Evolutionary conservation across 371 early-diverging fungal species (phyloP), one percentile per base, ranked within the genome.

Genomic region (Mucor lusitanicus): DNA sequence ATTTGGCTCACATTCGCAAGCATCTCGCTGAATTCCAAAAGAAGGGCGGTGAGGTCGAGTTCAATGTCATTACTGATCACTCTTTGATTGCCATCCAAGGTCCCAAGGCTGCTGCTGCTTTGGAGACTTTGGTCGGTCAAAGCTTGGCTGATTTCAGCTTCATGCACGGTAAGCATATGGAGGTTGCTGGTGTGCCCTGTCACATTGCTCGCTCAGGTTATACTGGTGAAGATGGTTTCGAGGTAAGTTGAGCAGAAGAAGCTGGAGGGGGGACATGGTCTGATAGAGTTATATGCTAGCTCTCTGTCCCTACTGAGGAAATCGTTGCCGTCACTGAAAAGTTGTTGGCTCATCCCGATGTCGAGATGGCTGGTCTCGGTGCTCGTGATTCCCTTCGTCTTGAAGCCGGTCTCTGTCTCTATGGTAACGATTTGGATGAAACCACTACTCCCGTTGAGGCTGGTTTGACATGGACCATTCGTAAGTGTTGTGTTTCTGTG

Each of bases 191-290:
- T 60, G 84, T 94, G 25, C 87, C 87, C 12, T 92, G 91, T 73
- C 96, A 96, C 70, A 90, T 97, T 33, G 93, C 98, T 40, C 92
- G 99, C 44, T 96, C 94, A 35, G 99, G 99, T 23, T 99, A 99
- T 84, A 98, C 99, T 61, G 99, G 99, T 59, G 99, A 99, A 80
- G 99, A 99, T 80, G 99, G 99, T n/a, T 98, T 99, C 74, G 99
- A 99, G 87, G 92, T 94, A 73, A 59, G 65, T 60, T 19, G 7
- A 37, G 23, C 17, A 53, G 53, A 25, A 21, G n/a, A n/a, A n/a
- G n/a, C n/a, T 7, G 9, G 0, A 7, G n/a, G 23, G 11, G 2
- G 17, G 56, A 5, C 19, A 56, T n/a, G 28, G 13, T 56, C 7
- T 15, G 33, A 25, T 32, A 19, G 30, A n/a, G 9, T 11, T 15